Evolutionary conservation across 164 flowering plant species (phyloP).

Genomic region (Euptelea pleiosperma): DNA sequence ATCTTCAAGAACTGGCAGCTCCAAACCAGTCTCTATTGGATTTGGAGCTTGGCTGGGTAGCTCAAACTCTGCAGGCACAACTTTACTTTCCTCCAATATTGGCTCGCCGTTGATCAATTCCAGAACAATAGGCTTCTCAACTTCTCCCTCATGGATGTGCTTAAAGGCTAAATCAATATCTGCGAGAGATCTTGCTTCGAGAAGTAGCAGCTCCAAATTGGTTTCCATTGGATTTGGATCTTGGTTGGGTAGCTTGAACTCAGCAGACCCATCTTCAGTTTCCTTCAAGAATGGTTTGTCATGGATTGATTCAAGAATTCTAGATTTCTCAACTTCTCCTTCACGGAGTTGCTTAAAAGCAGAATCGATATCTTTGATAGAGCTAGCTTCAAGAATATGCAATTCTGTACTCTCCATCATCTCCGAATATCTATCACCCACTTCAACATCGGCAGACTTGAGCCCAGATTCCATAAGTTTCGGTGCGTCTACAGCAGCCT

Average conservation of each 20-base stretch:
- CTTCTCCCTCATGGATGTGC: conserved; percentile 7
- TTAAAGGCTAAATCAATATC: conserved; percentile 6
- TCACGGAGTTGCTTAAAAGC: conserved; percentile 10
- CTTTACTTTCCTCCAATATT: not conserved
- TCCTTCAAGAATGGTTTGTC: not conserved
- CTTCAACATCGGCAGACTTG: not conserved
- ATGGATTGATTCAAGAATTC: conserved; percentile 4
- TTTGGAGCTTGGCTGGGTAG: not conserved
- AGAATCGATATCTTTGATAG: conserved; percentile 18
- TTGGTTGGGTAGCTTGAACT: not conserved
- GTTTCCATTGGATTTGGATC: not conserved
- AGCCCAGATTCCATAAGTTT: not conserved
- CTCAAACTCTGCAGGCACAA: not conserved
- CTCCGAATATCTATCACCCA: conserved; percentile 1
- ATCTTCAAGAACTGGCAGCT: conserved; percentile 12
- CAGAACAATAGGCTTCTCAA: not conserved
- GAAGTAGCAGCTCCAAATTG: conserved; percentile 7
- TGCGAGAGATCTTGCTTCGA: conserved; percentile 18
- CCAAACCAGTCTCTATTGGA: not conserved
- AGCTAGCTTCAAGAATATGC: conserved; percentile 20
- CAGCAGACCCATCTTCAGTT: conserved; percentile 2
- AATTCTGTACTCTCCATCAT: not conserved
- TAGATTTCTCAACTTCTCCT: not conserved
- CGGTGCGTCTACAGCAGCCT: conserved; percentile 5
- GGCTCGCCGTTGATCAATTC: not conserved